Base-by-base conservation (phyloP, 257 asterid species). In the Buddleja alternifolia region DNA sequence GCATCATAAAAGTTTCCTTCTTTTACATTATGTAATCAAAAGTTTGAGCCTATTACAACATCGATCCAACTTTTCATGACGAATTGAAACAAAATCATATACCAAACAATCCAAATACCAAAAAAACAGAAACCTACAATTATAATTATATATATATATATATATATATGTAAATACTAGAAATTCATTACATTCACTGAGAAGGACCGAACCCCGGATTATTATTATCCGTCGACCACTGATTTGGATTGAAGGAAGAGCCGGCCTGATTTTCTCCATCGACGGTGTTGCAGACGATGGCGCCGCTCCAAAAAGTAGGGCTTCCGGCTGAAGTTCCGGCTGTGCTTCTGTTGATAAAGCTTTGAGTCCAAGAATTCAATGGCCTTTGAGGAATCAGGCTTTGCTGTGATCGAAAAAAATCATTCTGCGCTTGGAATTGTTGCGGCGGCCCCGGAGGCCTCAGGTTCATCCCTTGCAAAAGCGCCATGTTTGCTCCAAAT, bases 281-380 rank as follows among this genome's bases (percentile, higher is more conserved):
- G 14, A 54, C 41, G 21, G 63, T 14, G 60, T 51, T 17, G n/a
- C 64, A 37, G 56, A 58, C 50, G 7, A 36, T 57, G 59, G 61
- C 54, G 37, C 71, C 73, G 60, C 65, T 51, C 82, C 78, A 71
- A 9, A 24, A 65, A 9, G 47, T 32, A 7, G 75, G 24, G 55
- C 67, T 65, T 1, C 73, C 60, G 57, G 81, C 70, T 50, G 82
- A 8, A 21, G 77, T 46, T 45, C 67, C 32, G 29, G 80, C 9
- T 52, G 75, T 78, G 24, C 58, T 71, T 52, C 67, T 63, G 67
- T 58, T 62, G 63, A 73, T 73, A 25, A 71, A 79, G 56, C 57
- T 69, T 12, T 76, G 80, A 7, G 80, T 75, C 93, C 93, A 83
- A n/a, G 86, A 67, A 68, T 56, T 34, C 72, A 72, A 23, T 16